Evolutionary conservation across 2,329 filamentous ascomycete species (phyloP), one percentile per base, ranked within the genome.

Genomic region (Arthrobotrys entomopaga): DNA sequence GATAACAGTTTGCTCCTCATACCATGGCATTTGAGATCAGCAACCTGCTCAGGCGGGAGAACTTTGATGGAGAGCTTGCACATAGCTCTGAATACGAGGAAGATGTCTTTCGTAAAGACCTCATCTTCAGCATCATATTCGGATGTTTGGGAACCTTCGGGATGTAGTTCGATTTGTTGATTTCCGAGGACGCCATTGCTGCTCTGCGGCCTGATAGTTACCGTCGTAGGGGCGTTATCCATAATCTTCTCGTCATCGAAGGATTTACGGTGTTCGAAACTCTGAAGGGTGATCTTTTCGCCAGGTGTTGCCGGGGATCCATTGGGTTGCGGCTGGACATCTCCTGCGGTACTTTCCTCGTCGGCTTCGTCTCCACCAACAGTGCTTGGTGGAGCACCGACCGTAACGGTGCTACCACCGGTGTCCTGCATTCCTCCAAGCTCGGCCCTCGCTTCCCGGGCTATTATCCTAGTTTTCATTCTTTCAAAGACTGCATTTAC

Each of bases 1-100:
- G 95, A 97, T 76, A 99, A 88, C 59, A 99, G 86, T 82, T 99
- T 99, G 1, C 94, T 97, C 74, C 95, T 90, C 94, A 99, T 99
- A 42, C 94, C 92, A 80, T 97, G 93, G 16, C 93, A 94, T 65
- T 92, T 93, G 59, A 97, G 84, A 79, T 99, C 95, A 79, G 94
- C 93, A 19, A 97, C 88, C 81, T 98, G 93, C 76, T 99, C 95
- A 1, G 93, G 89, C 7, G 91, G 88, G 24, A 99, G 85, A 46
- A 93, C 84, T 81, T 99, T 99, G 76, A 94, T 97, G 71, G 94
- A 97, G 52, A 99, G 85, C 82, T 97, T 97, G 85, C 96, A 99
- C 83, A 99, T 95, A 2, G 95, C 97, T 34, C 95, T 88, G 83
- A 99, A 98, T 52, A 99, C 93, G 20, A 99, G 87, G 81, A 98